Evolutionary conservation across 176 grass and related monocot genomes (phyloP), one percentile per base, ranked within the genome.

Genomic region (Carex cristatella): DNA sequence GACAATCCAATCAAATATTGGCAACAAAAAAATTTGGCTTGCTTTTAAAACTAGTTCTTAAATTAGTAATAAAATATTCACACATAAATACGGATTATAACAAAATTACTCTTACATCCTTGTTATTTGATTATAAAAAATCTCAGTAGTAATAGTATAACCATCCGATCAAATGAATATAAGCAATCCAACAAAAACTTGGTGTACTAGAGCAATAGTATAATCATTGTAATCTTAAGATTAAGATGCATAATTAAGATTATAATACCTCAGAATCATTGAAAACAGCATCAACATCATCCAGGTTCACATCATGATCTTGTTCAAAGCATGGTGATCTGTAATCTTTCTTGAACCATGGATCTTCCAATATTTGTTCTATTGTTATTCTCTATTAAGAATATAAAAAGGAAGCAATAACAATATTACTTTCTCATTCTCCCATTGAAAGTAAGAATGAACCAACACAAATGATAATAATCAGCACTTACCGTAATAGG

Each of bases 291-390:
- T 94, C 90, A 30, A 99, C 87, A 85, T 99, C 96, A 31, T 94
- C 91, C 83, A 95, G 89, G 90, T 31, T 94, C 84, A 95, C 91
- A 73, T 94, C 93, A 83, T 88, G 79, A 27, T 88, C 87, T 63
- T 92, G 80, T 87, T 99, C 90, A 94, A 95, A 99, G 70, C 46
- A 53, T 69, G 96, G 90, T 84, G 90, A 90, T 77, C 88, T 92
- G 83, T 99, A 99, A 46, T 89, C 91, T 84, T 92, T 94, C 90
- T 95, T 92, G 79, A 99, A 99, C 96, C 96, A 99, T 84, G 93
- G 84, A 86, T 99, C 91, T 88, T 94, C 78, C 76, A 99, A 89
- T 69, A 99, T 99, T 92, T 95, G 71, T 54, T 90, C 84, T 86
- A 95, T 95, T 79, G 85, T 99, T 84, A 95, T 95, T 69, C 96